Conservation (phyloP, 345 rosid species). For the Cardamine occulta region DNA sequence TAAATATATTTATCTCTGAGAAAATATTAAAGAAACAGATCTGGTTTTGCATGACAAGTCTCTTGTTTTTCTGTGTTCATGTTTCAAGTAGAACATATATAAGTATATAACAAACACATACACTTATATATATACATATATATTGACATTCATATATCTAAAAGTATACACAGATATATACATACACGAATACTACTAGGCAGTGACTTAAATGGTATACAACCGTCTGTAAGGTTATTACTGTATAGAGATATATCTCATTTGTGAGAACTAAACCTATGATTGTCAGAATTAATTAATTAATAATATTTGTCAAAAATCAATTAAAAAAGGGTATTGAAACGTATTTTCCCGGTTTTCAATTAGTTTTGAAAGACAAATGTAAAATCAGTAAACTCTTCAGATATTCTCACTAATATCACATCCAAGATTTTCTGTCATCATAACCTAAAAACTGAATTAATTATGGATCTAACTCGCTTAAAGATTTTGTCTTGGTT, state of each 20-base stretch:
- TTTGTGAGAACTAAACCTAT: constrained; percentile 33
- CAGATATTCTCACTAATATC: constrained; percentile 30
- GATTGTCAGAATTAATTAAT: constrained; percentile 25
- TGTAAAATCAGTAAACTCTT: constrained; percentile 22
- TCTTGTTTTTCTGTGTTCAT: neutral
- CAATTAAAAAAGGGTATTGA: neutral
- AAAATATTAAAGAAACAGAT: neutral
- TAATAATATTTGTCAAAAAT: neutral
- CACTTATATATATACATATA: neutral
- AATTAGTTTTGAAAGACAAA: constrained; percentile 19
- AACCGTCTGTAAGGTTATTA: constrained; percentile 30
- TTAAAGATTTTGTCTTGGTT: constrained; percentile 4
- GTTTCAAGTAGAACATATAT: constrained; percentile 13
- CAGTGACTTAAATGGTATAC: constrained; percentile 36
- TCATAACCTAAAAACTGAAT: neutral
- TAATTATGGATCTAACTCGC: constrained; percentile 15
- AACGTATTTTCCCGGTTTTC: constrained; percentile 4
- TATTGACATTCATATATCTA: neutral
- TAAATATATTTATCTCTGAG: neutral
- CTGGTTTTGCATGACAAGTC: neutral
- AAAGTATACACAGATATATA: neutral
- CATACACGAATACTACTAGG: neutral
- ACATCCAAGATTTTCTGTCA: constrained; percentile 21
- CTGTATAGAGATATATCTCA: constrained; percentile 21
- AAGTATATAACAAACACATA: neutral